Conservation (phyloP, 2,329 filamentous ascomycete species). For the Neodidymelliopsis sp. region DNA sequence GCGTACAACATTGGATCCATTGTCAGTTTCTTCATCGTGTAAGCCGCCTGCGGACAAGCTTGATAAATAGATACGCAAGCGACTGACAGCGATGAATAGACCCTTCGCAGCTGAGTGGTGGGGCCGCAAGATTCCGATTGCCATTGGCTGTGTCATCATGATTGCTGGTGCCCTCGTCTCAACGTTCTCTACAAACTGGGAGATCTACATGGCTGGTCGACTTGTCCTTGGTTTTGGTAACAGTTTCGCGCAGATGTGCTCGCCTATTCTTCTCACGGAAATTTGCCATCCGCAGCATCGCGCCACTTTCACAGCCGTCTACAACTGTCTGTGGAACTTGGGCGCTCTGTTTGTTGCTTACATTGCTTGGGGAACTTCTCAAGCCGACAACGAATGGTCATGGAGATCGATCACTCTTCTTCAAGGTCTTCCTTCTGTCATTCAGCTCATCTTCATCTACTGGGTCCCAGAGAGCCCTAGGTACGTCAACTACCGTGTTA, state of each 20-base stretch:
- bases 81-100: conserved; percentile 2
- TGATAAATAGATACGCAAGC: background rate
- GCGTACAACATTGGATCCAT: conserved; percentile 54
- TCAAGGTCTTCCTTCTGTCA: conserved; percentile 57
- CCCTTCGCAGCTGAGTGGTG: conserved; percentile 52
- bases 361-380: conserved; percentile 57
- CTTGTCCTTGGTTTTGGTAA: conserved; percentile 73
- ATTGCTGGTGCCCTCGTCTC: conserved; percentile 50
- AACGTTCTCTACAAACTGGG: conserved; percentile 33
- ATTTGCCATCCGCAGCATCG: conserved; percentile 73
- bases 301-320: conserved; percentile 68
- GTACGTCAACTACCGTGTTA: background rate
- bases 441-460: conserved; percentile 70
- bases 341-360: conserved; percentile 65
- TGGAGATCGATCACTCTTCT: conserved; percentile 61
- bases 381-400: conserved; percentile 56
- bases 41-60: background rate
- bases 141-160: conserved; percentile 55
- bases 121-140: conserved; percentile 54
- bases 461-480: conserved; percentile 67
- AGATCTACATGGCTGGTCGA: conserved; percentile 65
- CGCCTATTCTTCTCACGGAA: conserved; percentile 70
- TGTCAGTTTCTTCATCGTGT: conserved; percentile 43
- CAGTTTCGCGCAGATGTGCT: conserved; percentile 68
- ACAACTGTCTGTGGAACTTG: conserved; percentile 73